Evolutionary conservation across 2,329 filamentous ascomycete species (phyloP).

Genomic region (Ascocoryne sarcoides): DNA sequence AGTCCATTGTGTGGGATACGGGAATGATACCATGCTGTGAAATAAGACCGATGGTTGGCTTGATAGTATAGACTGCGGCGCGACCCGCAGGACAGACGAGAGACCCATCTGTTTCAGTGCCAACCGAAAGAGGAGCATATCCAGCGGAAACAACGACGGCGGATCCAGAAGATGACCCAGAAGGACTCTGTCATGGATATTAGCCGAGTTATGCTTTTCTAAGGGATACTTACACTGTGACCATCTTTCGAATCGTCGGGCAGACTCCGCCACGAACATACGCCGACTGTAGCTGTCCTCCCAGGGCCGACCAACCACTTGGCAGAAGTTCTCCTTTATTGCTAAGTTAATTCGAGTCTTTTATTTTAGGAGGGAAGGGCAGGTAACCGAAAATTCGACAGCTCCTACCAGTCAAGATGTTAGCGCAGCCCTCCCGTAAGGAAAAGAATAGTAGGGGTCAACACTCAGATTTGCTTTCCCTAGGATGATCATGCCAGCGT

Average conservation of each 20-base stretch:
- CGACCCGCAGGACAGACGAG: not conserved
- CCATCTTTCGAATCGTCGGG: not conserved
- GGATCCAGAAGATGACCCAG: conserved; percentile 1
- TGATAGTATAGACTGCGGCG: not conserved
- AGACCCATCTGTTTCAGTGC: conserved; percentile 3
- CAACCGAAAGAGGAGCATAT: not conserved
- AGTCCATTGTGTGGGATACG: not conserved
- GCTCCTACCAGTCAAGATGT: not conserved
- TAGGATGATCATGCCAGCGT: not conserved
- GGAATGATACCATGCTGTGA: not conserved
- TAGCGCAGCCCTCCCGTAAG: not conserved
- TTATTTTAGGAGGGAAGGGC: too few species aligned
- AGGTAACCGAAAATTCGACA: not conserved
- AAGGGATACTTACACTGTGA: not conserved
- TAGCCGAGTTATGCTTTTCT: not conserved
- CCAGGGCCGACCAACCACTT: not conserved
- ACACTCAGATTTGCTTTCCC: conserved; percentile 1
- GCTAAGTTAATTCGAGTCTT: too few species aligned
- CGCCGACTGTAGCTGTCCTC: not conserved
- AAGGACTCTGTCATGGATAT: not conserved
- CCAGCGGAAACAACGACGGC: conserved; percentile 1
- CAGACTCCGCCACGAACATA: not conserved
- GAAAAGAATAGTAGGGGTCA: not conserved
- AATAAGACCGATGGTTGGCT: not conserved
- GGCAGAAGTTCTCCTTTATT: not conserved